Evolutionary conservation across 768 basidiomycete genomes (phyloP), one percentile per base, ranked within the genome.

Genomic region (Cubamyces lactineus): DNA sequence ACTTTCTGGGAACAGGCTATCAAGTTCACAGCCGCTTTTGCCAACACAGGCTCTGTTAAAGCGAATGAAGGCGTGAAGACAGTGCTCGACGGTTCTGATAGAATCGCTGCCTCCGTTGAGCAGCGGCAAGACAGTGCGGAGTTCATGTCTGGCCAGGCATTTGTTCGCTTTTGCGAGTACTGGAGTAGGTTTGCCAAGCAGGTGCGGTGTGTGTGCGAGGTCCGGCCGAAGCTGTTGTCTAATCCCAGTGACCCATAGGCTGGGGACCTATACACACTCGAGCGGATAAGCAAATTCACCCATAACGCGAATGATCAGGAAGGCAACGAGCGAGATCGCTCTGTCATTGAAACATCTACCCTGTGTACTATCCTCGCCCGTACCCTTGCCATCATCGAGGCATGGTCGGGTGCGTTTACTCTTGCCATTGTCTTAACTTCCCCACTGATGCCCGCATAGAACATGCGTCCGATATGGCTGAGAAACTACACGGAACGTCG

Each of bases 1-100:
- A 81, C 79, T 0, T 88, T 92, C 70, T 91, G 91, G 91, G 86
- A 88, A 49, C 91, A 92, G 67, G 78, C 71, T 26, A 77, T 78
- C 59, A 86, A 82, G 64, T 83, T 78, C 68, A 77, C 78, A 21
- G 76, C 70, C 15, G 71, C 78, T n/a, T 82, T 81, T 55, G 74
- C 59, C 8, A 57, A 40, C 54, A 17, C 43, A 11, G 24, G 60
- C 52, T 24, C 51, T 23, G 38, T 58, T 26, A 4, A 67, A 61
- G 28, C 69, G 80, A 53, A 72, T 73, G 34, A 75, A 76, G 7
- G 74, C 74, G 1, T 72, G 76, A 68, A 64, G 28, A 55, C 72
- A 1, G 75, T 89, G 3, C 77, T 84, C 15, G 63, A 71, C 0
- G 72, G 78, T 0, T 85, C 84, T 58, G 73, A 74, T 7, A 75